Evolutionary conservation across 371 early-diverging fungal genomes (phyloP).

Genomic region (Zychaea mexicana): DNA sequence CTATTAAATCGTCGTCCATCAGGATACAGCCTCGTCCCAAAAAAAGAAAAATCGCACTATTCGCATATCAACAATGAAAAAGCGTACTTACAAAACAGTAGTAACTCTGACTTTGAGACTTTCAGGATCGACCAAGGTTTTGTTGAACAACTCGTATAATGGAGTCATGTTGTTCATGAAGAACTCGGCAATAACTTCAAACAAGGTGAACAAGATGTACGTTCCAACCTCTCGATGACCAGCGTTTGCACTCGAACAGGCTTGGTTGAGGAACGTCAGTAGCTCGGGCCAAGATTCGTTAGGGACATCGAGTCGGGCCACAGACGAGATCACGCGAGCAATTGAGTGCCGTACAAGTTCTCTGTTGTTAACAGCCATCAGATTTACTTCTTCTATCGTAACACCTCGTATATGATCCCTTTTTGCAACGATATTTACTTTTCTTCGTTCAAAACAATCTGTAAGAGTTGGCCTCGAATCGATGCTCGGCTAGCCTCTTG

Average conservation of each 20-base stretch:
- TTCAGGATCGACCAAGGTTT: constrained; percentile 83
- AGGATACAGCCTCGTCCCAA: too few relatives aligned
- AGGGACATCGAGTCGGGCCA: constrained; percentile 83
- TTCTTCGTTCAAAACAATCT: constrained; percentile 70
- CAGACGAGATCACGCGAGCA: constrained; percentile 86
- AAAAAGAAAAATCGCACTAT: too few relatives aligned
- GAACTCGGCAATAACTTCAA: constrained; percentile 80
- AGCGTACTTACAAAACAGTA: constrained; percentile 70
- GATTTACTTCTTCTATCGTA: too few relatives aligned
- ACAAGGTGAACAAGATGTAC: constrained; percentile 80
- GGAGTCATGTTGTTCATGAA: constrained; percentile 67
- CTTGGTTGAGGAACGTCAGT: constrained; percentile 74
- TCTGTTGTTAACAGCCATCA: too few relatives aligned
- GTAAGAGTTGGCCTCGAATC: constrained; percentile 69
- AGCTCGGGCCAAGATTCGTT: constrained; percentile 80
- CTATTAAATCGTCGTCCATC: too few relatives aligned
- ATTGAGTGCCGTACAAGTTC: constrained; percentile 76
- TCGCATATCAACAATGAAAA: too few relatives aligned
- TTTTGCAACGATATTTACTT: constrained; percentile 49
- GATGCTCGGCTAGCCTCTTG: constrained; percentile 50
- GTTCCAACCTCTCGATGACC: constrained; percentile 88
- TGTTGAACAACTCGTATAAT: constrained; percentile 71
- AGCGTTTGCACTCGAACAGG: constrained; percentile 68
- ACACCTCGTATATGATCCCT: too few relatives aligned
- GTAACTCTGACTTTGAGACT: constrained; percentile 77